These are phyloP conservation scores for Brassica hybrid DNA, from an alignment of 441 rosid genomes.

Conservation along the genomic window DNA sequence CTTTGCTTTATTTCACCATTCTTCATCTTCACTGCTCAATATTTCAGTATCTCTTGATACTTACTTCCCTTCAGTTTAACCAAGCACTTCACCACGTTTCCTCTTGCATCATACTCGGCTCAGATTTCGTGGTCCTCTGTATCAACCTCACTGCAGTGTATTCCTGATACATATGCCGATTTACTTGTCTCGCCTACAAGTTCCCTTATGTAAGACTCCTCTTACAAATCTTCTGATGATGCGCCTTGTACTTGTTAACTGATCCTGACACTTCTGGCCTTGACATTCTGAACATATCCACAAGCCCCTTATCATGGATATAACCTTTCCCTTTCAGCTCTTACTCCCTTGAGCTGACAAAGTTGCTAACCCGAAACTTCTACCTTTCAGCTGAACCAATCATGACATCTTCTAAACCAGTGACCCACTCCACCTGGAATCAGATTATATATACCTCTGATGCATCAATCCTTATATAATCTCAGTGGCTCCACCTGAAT, in stretches of 20 bases:
- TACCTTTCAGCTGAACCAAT: neutral
- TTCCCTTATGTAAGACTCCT: no score
- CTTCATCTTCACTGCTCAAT: no score
- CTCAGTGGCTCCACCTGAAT: no score
- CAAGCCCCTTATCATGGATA: neutral
- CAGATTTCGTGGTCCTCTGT: neutral
- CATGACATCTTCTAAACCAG: no score
- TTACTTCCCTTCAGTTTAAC: neutral
- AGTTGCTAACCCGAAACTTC: neutral
- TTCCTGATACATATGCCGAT: neutral
- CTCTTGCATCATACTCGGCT: neutral
- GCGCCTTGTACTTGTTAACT: no score
- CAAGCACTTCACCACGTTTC: neutral
- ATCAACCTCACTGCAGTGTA: neutral
- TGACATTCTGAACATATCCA: neutral
- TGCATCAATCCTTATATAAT: no score
- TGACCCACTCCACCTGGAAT: no score
- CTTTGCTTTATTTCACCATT: no score
- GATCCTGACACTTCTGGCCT: no score
- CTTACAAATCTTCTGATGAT: no score
- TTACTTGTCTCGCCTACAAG: neutral
- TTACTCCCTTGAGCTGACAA: neutral
- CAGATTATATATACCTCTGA: no score
- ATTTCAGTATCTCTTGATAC: no score
- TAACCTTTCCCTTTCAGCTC: neutral